These are phyloP conservation scores for Cyphellophora europaea DNA, from an alignment of 2,329 filamentous ascomycete species.

Conservation along the genomic window DNA sequence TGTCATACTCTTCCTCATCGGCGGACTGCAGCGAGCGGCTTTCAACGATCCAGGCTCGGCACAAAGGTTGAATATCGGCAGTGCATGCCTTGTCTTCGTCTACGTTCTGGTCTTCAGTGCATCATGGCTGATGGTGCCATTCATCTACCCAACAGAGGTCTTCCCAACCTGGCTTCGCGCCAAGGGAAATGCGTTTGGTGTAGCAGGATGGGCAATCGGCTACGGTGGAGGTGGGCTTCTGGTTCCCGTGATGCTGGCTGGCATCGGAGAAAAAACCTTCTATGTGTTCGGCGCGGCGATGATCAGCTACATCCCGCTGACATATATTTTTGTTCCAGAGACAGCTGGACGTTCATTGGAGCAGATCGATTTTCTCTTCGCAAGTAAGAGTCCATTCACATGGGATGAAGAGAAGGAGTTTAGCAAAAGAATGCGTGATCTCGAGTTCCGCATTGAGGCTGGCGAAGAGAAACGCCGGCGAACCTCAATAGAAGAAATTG, in stretches of 20 bases:
- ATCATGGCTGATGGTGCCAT: conserved; percentile 23
- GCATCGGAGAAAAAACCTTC: conserved; percentile 14
- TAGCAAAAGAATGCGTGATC: conserved; percentile 1
- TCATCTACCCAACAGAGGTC: conserved; percentile 24
- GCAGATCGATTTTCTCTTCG: conserved; percentile 5
- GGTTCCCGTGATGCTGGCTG: conserved; percentile 16
- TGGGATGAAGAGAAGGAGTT: conserved; percentile 4
- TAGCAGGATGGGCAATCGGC: conserved; percentile 19
- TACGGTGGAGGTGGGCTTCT: conserved; percentile 15
- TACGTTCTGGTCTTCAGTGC: conserved; percentile 23
- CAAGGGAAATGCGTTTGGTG: conserved; percentile 22
- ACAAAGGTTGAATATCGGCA: conserved; percentile 8
- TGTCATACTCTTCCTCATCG: conserved; percentile 23
- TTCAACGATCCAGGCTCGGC: background rate
- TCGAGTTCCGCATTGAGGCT: conserved; percentile 1
- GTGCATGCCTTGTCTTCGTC: conserved; percentile 18
- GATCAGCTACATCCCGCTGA: background rate
- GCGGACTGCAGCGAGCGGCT: conserved; percentile 9
- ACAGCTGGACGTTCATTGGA: conserved; percentile 4
- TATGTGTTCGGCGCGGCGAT: conserved; percentile 1
- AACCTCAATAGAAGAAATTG: background rate
- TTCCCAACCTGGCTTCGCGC: conserved; percentile 22
- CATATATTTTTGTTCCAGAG: conserved; percentile 4
- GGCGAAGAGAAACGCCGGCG: background rate
- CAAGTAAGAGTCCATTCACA: conserved; percentile 1